Percentiles rank a stretch among this genome's conserved stretches.
Evolutionary conservation across 2,329 filamentous ascomycete genomes (phyloP).

Genomic region (Ophiocordyceps robertsii): DNA sequence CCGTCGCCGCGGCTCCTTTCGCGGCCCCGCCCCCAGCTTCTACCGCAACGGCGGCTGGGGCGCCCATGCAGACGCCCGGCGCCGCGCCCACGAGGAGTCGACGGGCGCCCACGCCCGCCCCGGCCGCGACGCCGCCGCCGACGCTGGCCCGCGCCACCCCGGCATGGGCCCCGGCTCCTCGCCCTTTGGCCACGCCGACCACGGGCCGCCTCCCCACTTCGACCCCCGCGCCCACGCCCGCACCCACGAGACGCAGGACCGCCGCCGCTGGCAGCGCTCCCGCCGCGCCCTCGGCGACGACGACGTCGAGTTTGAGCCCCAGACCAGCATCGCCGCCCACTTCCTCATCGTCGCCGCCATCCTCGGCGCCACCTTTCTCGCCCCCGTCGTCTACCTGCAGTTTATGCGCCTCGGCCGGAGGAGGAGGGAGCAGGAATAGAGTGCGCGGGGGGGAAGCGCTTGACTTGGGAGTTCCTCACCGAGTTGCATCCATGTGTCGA

Average conservation of each 20-base stretch:
- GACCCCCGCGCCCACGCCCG: conserved; percentile 58
- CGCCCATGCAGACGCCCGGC: conserved; percentile 43
- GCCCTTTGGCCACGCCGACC: conserved; percentile 30
- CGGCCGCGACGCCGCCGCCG: conserved; percentile 2
- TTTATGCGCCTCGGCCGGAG: conserved; percentile 19
- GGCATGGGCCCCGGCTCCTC: conserved; percentile 50
- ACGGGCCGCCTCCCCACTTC: conserved; percentile 53
- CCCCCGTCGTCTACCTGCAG: conserved; percentile 27
- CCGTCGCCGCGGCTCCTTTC: conserved; percentile 60
- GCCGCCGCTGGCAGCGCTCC: conserved; percentile 21
- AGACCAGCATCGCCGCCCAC: conserved; percentile 27
- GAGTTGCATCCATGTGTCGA: too few relatives aligned
- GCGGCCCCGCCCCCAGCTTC: conserved; percentile 80
- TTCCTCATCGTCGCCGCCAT: conserved; percentile 38
- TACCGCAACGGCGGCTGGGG: conserved; percentile 75
- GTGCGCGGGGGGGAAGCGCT: not conserved
- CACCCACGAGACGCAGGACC: conserved; percentile 56
- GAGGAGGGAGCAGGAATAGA: conserved; percentile 10
- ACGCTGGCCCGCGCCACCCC: conserved; percentile 7
- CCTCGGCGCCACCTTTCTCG: conserved; percentile 29
- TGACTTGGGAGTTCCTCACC: too few relatives aligned
- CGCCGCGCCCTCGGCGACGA: conserved; percentile 25
- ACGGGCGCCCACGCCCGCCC: conserved; percentile 8
- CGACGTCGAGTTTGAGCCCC: conserved; percentile 23
- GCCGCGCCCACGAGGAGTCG: conserved; percentile 34